phyloP scores from a whole-genome alignment of 2,329 filamentous ascomycete genomes.

The Talaromyces sp. region DNA sequence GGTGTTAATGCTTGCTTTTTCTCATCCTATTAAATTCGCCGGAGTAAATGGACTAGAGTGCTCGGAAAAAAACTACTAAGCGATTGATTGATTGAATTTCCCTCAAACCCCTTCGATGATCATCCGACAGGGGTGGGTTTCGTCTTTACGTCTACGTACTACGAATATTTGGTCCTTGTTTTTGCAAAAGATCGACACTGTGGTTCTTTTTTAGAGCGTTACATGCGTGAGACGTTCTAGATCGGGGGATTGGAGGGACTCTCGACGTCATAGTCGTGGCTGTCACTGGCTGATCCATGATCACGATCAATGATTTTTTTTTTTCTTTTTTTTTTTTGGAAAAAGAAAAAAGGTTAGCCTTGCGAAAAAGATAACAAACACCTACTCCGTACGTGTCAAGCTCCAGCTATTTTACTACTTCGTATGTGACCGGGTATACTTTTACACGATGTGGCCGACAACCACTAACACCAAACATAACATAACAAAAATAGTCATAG shows the following conservation, averaged over 20 bases:
- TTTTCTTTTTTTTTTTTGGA: background rate
- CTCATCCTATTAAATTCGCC: background rate
- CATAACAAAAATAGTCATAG: background rate
- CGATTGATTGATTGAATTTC: background rate
- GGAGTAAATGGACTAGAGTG: background rate
- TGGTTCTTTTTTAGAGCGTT: background rate
- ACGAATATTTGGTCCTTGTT: background rate
- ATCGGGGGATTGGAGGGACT: background rate
- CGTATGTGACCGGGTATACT: background rate
- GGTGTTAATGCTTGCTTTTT: background rate
- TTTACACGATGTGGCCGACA: background rate
- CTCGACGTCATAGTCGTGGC: background rate
- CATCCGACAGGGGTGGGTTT: background rate
- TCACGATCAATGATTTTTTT: background rate
- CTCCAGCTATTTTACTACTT: background rate
- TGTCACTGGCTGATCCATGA: background rate
- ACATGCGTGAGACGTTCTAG: background rate
- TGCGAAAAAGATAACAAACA: background rate
- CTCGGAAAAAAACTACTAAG: background rate
- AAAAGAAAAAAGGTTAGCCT: background rate
- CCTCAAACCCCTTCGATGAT: background rate
- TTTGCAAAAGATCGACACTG: background rate
- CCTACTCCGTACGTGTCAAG: too few relatives aligned
- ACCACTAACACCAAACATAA: too few relatives aligned
- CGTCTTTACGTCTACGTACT: background rate